Percentiles rank a stretch among this genome's conserved stretches.
Conservation (phyloP, 2,329 filamentous ascomycete genomes). For the Epichloe sp. region DNA sequence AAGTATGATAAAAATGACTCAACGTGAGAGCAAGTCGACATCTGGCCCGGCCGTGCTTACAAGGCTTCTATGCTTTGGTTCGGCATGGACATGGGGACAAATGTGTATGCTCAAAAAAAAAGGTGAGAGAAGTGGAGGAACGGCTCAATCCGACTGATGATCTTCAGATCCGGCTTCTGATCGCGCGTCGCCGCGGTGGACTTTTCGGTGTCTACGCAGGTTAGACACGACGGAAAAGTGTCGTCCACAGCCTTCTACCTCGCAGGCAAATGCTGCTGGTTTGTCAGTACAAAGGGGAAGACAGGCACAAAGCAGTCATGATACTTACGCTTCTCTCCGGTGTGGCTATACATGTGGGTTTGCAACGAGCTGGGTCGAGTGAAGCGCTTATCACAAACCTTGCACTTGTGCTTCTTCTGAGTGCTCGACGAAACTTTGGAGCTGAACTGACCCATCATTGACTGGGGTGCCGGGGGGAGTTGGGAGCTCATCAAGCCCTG, state of each 20-base stretch:
- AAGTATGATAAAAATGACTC: neutral
- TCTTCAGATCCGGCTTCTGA: slow-evolving; percentile 53
- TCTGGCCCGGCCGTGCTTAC: slow-evolving; percentile 1
- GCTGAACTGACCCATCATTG: slow-evolving; percentile 98
- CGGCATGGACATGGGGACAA: slow-evolving; percentile 1
- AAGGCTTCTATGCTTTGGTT: slow-evolving; percentile 7
- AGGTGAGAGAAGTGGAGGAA: neutral
- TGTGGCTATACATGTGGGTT: slow-evolving; percentile 98
- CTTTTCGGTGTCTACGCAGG: slow-evolving; percentile 84
- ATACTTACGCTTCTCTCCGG: slow-evolving; percentile 88
- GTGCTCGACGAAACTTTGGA: slow-evolving; percentile 92
- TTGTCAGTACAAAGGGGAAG: slow-evolving; percentile 1
- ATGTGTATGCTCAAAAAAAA: neutral
- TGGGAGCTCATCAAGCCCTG: slow-evolving; percentile 47
- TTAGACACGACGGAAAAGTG: slow-evolving; percentile 98
- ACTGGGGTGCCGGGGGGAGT: slow-evolving; percentile 73
- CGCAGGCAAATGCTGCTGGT: slow-evolving; percentile 70
- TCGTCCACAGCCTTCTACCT: slow-evolving; percentile 86
- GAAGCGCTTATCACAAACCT: slow-evolving; percentile 96
- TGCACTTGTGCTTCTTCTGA: slow-evolving; percentile 99
- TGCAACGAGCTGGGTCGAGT: slow-evolving; percentile 88
- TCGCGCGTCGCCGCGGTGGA: slow-evolving; percentile 60
- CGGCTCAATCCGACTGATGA: slow-evolving; percentile 42
- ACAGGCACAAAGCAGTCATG: neutral
- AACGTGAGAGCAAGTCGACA: neutral